phyloP scores from a whole-genome alignment of 805 yeast species.

The Yarrowia sp. region DNA sequence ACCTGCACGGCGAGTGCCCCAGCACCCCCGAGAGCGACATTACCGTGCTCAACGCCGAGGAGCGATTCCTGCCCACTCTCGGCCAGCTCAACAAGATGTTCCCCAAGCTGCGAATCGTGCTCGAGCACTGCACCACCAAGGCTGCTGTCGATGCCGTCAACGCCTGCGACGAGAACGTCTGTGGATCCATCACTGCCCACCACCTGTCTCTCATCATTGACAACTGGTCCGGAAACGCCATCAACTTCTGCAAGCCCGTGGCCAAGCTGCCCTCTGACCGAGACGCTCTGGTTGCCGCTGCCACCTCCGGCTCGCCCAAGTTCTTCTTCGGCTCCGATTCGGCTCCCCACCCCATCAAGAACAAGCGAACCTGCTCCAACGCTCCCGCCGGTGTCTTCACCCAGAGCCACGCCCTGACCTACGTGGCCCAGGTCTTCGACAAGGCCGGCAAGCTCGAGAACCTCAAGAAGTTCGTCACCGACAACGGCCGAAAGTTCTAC shows the following conservation, averaged over 20 bases:
- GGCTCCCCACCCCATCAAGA: constrained; percentile 91
- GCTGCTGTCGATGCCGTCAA: constrained; percentile 83
- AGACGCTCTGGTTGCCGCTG: constrained; percentile 82
- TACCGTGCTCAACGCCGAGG: constrained; percentile 93
- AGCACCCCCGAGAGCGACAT: constrained; percentile 57
- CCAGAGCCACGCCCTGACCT: constrained; percentile 80
- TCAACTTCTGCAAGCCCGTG: constrained; percentile 96
- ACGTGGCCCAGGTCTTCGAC: constrained; percentile 87
- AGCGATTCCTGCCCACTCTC: constrained; percentile 88
- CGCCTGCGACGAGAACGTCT: constrained; percentile 74
- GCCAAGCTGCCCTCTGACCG: constrained; percentile 91
- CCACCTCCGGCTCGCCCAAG: constrained; percentile 87
- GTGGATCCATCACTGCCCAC: constrained; percentile 95
- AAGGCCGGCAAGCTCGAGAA: constrained; percentile 65
- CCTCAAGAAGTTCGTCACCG: constrained; percentile 76
- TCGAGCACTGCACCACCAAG: constrained; percentile 94
- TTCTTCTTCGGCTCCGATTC: constrained; percentile 98
- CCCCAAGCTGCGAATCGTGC: constrained; percentile 83
- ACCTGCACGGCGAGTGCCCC: constrained; percentile 96
- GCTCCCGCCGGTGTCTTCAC: constrained; percentile 99
- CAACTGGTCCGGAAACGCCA: constrained; percentile 95
- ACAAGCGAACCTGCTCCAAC: constrained; percentile 76
- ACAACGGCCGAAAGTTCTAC: constrained; percentile 76
- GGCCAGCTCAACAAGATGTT: constrained; percentile 77
- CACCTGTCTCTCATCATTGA: constrained; percentile 89